phyloP scores from a whole-genome alignment of 495 filamentous ascomycete species.

The Clavariopsis aquatica region DNA sequence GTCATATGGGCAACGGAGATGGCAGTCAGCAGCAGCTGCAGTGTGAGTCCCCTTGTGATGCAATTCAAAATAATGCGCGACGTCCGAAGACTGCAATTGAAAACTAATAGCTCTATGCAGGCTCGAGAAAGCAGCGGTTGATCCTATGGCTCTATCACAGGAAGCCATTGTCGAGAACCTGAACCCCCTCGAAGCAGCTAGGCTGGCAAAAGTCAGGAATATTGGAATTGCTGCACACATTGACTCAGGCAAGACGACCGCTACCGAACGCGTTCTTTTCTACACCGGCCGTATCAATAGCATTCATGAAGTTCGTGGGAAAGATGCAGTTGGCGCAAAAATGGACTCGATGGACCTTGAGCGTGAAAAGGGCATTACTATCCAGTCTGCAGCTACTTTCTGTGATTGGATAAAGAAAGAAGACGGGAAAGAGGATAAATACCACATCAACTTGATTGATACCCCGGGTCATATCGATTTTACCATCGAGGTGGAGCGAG shows the following conservation, averaged over 20 bases:
- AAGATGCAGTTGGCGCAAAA: constrained; percentile 94
- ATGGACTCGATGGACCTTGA: constrained; percentile 99
- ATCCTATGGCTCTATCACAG: constrained; percentile 62
- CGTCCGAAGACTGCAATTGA: constrained; percentile 12
- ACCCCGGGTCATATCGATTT: constrained; percentile 99
- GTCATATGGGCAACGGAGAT: constrained; percentile 28
- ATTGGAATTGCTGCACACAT: constrained; percentile 99
- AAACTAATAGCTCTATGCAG: constrained; percentile 39
- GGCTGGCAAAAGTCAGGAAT: constrained; percentile 81
- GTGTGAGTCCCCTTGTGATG: constrained; percentile 45
- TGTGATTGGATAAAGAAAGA: constrained; percentile 91
- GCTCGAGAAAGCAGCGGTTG: constrained; percentile 62
- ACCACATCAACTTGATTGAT: constrained; percentile 98
- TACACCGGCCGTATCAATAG: constrained; percentile 96
- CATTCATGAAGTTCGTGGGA: constrained; percentile 96
- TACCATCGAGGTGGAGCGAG: constrained; percentile 98
- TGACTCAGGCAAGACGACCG: constrained; percentile 97
- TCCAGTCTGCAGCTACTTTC: constrained; percentile 96
- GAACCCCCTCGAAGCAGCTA: constrained; percentile 70
- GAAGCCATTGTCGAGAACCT: constrained; percentile 72
- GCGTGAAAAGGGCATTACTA: constrained; percentile 97
- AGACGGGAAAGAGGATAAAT: constrained; percentile 76
- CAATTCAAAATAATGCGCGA: not conserved
- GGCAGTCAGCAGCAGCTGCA: constrained; percentile 45
- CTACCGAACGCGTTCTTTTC: constrained; percentile 95